Base-by-base conservation (phyloP, 192 early-diverging fungal genomes). In the Funneliformis mosseae region DNA sequence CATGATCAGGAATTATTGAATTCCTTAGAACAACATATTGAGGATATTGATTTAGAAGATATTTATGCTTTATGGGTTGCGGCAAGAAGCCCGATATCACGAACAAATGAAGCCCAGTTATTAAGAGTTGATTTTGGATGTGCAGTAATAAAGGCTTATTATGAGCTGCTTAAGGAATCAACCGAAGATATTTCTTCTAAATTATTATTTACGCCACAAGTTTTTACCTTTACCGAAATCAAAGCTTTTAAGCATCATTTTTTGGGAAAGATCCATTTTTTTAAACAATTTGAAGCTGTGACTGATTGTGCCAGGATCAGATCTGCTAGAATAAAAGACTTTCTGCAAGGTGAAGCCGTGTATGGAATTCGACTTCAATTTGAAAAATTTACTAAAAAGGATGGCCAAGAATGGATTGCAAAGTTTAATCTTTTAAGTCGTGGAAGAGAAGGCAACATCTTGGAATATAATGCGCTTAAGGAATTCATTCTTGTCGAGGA, bases 401-500 rank as follows among this genome's bases (percentile, higher is more conserved):
- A 74, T 25, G 60, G 38, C 2, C 39, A 61, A 21, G 77, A 71
- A 41, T 74, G 50, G 77, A 27, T 33, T 43, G 59, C 14, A 2
- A 59, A 43, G 42, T 82, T 69, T 27, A n/a, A 18, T 60, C 46
- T 46, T 23, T 66, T 67, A 14, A 77, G 9, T 27, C 21, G 23
- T 61, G 74, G 48, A n/a, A 75, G 60, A 25, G 74, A 75, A 75
- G 23, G 59, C n/a, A 25, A 27, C 10, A 10, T 33, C 38, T 55
- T 82, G 9, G 76, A 82, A 43, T 21, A 68, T 23, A 60, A 25
- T 7, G 23, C 5, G 21, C 18, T 82, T 64, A 46, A 70, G 16
- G 70, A 82, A 25, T 82, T 79, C 11, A 82, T 82, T 66, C 27
- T 82, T 11, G 81, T 82, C 25, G 81, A 82, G 10, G 77, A 82